phyloP scores from a whole-genome alignment of 2,329 filamentous ascomycete genomes.

The Periconia digitata region DNA sequence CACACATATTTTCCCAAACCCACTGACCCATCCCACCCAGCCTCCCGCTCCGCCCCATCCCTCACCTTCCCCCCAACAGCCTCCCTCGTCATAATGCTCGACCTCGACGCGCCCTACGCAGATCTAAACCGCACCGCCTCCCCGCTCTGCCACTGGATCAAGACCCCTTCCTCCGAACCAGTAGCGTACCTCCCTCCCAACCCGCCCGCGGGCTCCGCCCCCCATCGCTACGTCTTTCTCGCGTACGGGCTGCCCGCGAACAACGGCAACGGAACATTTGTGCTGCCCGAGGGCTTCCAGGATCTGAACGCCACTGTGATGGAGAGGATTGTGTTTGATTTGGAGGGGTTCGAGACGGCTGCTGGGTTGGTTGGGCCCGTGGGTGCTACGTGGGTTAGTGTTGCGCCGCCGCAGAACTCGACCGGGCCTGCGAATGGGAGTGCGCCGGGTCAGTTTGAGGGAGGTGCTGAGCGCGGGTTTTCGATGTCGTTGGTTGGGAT shows the following conservation, averaged over 20 bases:
- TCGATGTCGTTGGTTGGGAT: neutral
- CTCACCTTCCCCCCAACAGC: neutral
- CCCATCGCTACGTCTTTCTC: conserved; percentile 1
- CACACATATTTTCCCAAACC: neutral
- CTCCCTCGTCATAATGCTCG: neutral
- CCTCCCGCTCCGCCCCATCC: neutral
- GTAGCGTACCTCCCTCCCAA: neutral
- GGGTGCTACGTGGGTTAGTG: neutral
- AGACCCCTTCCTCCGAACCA: neutral
- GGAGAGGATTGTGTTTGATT: neutral
- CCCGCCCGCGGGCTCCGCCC: neutral
- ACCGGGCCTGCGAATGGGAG: neutral
- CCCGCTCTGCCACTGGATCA: conserved; percentile 1
- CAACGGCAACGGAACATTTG: neutral
- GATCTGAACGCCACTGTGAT: neutral
- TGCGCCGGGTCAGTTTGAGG: neutral
- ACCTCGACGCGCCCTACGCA: neutral
- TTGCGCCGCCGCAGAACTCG: neutral
- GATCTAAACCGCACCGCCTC: neutral
- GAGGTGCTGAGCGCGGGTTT: neutral
- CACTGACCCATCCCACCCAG: neutral
- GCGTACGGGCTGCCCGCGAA: neutral
- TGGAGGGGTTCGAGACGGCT: neutral
- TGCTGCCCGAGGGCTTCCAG: conserved; percentile 1
- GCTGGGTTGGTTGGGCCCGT: neutral